Base-by-base conservation (phyloP, 1,284 basidiomycete species). In the Coriolopsis trogii region DNA sequence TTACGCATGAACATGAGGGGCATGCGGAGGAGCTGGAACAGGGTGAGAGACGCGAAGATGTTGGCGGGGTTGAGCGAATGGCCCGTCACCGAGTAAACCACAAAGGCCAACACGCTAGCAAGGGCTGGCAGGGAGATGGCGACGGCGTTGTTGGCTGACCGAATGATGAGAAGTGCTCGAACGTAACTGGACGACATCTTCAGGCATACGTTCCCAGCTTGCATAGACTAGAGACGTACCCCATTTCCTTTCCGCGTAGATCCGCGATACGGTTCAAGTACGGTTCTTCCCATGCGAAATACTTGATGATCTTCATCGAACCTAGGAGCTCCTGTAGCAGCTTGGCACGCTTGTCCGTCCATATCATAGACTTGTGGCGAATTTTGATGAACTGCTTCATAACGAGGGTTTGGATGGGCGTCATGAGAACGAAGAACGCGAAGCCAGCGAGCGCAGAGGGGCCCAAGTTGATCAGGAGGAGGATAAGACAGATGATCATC, bases 281-380 rank as follows among this genome's bases (percentile, higher is more conserved):
- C 0, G 92, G 88, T 2, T 69, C 60, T 62, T 89, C 87, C 87
- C 86, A 91, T n/a, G 86, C 81, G 64, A 93, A 93, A 69, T 89
- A 88, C 69, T 96, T 97, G 77, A 95, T 90, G 49, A 95, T 80
- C 61, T 90, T 87, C 82, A 95, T 94, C 0, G 91, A 91, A 16
- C 87, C 85, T 2, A 96, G 70, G 3, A 95, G 76, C 62, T 95
- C 93, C 66, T 93, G 90, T 6, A 95, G 76, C 2, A 93, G 71
- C 62, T 91, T 91, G 5, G 89, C 87, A 13, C 93, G 80, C 60
- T 89, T 89, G 65, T 98, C 95, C 59, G 95, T 98, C 91, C 91
- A 98, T 3, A 73, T 68, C 91, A 97, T 96, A 36, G 86, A 85
- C 64, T 88, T 88, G 54, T 79, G 76, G 15, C 95, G 82, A 40